phyloP scores from a whole-genome alignment of 2,329 filamentous ascomycete genomes.

The Harringtonia lauricola region DNA sequence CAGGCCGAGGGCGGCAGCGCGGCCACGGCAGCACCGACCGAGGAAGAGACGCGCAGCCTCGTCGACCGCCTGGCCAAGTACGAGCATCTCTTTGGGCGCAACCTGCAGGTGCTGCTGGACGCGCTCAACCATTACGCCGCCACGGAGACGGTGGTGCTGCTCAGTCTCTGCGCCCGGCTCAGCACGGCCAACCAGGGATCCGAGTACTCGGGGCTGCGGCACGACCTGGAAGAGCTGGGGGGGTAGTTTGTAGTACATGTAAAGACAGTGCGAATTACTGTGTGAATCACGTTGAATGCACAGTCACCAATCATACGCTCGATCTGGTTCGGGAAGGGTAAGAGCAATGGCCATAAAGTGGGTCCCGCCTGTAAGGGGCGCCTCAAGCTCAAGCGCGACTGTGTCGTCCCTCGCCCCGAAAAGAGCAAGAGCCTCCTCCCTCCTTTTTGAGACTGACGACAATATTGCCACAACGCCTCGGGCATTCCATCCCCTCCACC shows the following conservation, averaged over 20 bases:
- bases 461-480: no score
- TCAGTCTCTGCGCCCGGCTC: conserved; percentile 75
- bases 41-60: conserved; percentile 32
- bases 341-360: background rate
- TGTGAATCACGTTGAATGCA: no score
- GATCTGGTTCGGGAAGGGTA: background rate
- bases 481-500: no score
- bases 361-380: background rate
- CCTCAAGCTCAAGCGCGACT: no score
- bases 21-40: conserved; percentile 23
- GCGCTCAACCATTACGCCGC: conserved; percentile 95
- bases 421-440: no score
- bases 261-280: background rate
- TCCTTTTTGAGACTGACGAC: no score
- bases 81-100: conserved; percentile 84
- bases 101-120: conserved; percentile 88
- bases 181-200: conserved; percentile 73
- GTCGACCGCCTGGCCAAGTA: conserved; percentile 84
- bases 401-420: no score
- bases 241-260: background rate
- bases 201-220: conserved; percentile 47
- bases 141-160: conserved; percentile 87
- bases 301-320: background rate
- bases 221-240: conserved; percentile 32
- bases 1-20: conserved; percentile 19